These are phyloP conservation scores for Alternaria ethzedia DNA, from an alignment of 2,329 filamentous ascomycete genomes.

Conservation along the genomic window DNA sequence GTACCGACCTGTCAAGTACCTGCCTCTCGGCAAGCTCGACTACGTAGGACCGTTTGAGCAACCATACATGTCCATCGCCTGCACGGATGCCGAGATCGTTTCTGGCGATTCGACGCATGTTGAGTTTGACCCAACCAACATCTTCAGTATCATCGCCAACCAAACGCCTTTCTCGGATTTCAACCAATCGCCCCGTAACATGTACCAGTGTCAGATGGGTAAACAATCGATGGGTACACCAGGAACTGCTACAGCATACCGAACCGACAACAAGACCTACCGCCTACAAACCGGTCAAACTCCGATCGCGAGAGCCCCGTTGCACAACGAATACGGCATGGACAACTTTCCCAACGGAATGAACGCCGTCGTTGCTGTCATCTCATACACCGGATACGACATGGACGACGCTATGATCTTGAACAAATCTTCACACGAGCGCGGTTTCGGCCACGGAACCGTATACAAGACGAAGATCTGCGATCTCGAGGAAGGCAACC, in stretches of 20 bases:
- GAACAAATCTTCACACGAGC: slow-evolving; percentile 95
- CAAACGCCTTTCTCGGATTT: slow-evolving; percentile 99
- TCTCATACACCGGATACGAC: slow-evolving; percentile 98
- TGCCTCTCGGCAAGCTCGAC: slow-evolving; percentile 84
- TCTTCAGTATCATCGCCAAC: slow-evolving; percentile 95
- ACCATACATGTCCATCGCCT: slow-evolving; percentile 97
- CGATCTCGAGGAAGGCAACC: slow-evolving; percentile 78
- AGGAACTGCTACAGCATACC: slow-evolving; percentile 79
- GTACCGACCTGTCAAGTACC: slow-evolving; percentile 89
- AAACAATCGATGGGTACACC: slow-evolving; percentile 99
- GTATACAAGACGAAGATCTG: slow-evolving; percentile 98
- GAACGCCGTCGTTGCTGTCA: slow-evolving; percentile 95
- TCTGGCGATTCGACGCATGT: slow-evolving; percentile 93
- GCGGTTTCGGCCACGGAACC: slow-evolving; percentile 92
- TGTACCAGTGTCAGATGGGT: slow-evolving; percentile 85
- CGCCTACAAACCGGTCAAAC: slow-evolving; percentile 94
- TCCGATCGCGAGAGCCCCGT: slow-evolving; percentile 85
- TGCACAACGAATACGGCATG: slow-evolving; percentile 95
- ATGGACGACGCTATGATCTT: slow-evolving; percentile 99
- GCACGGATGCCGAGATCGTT: slow-evolving; percentile 83
- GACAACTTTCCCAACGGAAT: slow-evolving; percentile 98
- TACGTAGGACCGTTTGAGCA: slow-evolving; percentile 94
- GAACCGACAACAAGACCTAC: slow-evolving; percentile 98
- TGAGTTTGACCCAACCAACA: slow-evolving; percentile 93
- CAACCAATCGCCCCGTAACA: slow-evolving; percentile 98